Evolutionary conservation across 768 basidiomycete species (phyloP).

Genomic region (Pisolithus tinctorius): DNA sequence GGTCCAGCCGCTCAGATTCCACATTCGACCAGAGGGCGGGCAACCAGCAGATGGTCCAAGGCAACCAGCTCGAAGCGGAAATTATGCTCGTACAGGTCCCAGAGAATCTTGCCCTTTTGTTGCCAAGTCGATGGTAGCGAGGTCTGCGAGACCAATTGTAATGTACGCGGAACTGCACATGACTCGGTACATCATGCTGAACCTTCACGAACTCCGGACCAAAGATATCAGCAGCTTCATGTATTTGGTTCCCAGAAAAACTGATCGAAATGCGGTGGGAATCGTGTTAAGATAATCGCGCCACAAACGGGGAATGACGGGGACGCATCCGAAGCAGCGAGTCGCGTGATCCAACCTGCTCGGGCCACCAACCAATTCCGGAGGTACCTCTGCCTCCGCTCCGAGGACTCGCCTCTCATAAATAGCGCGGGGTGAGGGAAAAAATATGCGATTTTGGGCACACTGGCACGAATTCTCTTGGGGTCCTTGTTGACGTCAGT

Average conservation of each 20-base stretch:
- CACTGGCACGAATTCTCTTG: background rate
- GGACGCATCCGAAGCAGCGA: background rate
- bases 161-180: background rate
- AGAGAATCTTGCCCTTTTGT: conserved; percentile 7
- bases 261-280: background rate
- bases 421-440: background rate
- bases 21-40: background rate
- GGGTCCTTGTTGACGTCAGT: no score
- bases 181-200: no score
- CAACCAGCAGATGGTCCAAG: conserved; percentile 2
- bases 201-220: background rate
- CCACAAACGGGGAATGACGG: background rate
- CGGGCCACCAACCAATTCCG: background rate
- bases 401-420: background rate
- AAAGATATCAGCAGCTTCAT: background rate
- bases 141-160: background rate
- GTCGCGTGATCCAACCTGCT: background rate
- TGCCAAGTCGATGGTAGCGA: background rate
- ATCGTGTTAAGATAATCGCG: background rate
- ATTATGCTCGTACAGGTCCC: conserved; percentile 13
- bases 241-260: background rate
- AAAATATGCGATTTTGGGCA: background rate
- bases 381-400: background rate
- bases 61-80: conserved; percentile 14
- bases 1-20: background rate